phyloP scores from a whole-genome alignment of 306 rosid species.

The Vigna radiata region DNA sequence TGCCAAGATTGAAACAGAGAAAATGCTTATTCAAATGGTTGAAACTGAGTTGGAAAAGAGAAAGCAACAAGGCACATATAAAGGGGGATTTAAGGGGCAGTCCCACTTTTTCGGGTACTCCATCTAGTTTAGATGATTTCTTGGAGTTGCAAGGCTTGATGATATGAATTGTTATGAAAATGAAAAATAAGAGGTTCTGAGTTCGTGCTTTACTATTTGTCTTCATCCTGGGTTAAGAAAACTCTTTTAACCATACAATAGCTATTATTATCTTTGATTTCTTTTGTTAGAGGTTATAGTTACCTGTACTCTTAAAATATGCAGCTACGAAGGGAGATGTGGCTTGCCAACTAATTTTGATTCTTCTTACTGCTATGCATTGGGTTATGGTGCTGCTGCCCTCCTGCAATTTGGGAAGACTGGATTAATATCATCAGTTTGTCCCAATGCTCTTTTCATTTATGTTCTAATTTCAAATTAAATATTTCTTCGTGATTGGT shows the following conservation, averaged over 20 bases:
- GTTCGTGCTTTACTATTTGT: conserved; percentile 10
- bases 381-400: conserved; percentile 96
- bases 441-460: conserved; percentile 40
- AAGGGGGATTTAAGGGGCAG: conserved; percentile 72
- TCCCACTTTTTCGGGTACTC: conserved; percentile 98
- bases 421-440: conserved; percentile 94
- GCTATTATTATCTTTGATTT: conserved; percentile 21
- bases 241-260: conserved; percentile 16
- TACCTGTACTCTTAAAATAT: conserved; percentile 29
- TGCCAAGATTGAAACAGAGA: conserved; percentile 98
- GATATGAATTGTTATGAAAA: conserved; percentile 13
- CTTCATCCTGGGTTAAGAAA: conserved; percentile 2
- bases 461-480: conserved; percentile 34
- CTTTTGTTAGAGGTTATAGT: conserved; percentile 34
- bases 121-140: conserved; percentile 22
- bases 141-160: conserved; percentile 37
- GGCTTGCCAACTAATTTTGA: conserved; percentile 98
- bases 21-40: conserved; percentile 99
- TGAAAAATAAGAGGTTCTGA: neutral
- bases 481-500: conserved; percentile 38
- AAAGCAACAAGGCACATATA: conserved; percentile 76
- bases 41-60: conserved; percentile 94
- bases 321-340: conserved; percentile 97
- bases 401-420: conserved; percentile 92
- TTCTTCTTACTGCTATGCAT: conserved; percentile 89